Conservation (phyloP, 2,329 filamentous ascomycete genomes). For the Davidsoniella australis region DNA sequence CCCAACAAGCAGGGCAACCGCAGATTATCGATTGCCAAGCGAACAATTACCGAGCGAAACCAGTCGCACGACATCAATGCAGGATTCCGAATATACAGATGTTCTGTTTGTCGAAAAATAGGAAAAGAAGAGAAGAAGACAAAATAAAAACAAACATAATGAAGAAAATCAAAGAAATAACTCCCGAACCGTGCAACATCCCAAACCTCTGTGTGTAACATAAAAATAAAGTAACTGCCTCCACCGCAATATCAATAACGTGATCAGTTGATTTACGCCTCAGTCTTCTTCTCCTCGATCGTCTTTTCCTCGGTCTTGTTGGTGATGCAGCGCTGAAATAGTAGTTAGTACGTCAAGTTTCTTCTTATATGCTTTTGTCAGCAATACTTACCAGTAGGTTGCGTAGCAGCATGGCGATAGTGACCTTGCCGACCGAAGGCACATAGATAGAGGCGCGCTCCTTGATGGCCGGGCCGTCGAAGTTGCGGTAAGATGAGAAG, state of each 20-base stretch:
- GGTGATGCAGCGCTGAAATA: constrained; percentile 31
- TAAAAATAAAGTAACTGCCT: too few species aligned
- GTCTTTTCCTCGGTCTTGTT: constrained; percentile 24
- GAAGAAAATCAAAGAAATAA: neutral
- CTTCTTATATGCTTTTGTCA: neutral
- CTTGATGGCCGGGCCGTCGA: constrained; percentile 68
- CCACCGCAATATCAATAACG: too few species aligned
- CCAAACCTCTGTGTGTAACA: too few species aligned
- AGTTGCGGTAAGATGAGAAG: constrained; percentile 92
- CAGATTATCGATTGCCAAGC: too few species aligned
- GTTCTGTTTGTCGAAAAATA: too few species aligned
- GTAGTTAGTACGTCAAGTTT: constrained; percentile 15
- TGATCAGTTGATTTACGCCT: neutral
- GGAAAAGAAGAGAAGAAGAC: neutral
- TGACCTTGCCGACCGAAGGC: constrained; percentile 93
- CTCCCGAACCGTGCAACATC: too few species aligned
- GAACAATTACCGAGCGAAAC: too few species aligned
- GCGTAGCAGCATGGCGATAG: constrained; percentile 75
- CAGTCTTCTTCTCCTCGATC: constrained; percentile 4
- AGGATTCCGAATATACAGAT: too few species aligned
- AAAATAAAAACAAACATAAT: neutral
- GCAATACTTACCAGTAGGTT: constrained; percentile 63
- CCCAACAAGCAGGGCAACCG: too few species aligned
- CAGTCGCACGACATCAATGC: too few species aligned
- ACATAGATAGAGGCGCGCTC: constrained; percentile 95